Percentiles rank a stretch among this genome's conserved stretches.
Conservation (phyloP, 805 yeast genomes). For the Metschnikowia kunwiensis region DNA sequence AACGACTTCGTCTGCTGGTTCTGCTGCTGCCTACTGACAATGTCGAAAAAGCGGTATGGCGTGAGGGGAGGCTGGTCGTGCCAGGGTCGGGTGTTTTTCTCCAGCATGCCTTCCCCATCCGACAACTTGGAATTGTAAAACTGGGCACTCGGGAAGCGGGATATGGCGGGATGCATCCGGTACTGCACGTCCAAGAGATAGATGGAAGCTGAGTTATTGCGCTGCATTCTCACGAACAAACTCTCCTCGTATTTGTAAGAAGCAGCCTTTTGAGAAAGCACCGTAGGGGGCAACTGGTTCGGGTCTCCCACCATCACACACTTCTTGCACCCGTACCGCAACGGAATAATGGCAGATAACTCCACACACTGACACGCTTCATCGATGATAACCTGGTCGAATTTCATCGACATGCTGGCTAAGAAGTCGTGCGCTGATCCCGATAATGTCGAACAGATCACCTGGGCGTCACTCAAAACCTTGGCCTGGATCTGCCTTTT, state of each 20-base stretch:
- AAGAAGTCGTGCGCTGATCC: slow-evolving; percentile 92
- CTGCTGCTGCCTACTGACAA: slow-evolving; percentile 58
- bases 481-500: slow-evolving; percentile 71
- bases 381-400: slow-evolving; percentile 90
- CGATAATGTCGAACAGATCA: slow-evolving; percentile 87
- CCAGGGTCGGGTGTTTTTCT: slow-evolving; percentile 67
- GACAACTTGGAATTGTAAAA: slow-evolving; percentile 71
- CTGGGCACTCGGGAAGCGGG: slow-evolving; percentile 78
- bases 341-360: slow-evolving; percentile 83
- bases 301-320: slow-evolving; percentile 99
- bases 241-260: slow-evolving; percentile 81
- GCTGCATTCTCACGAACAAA: slow-evolving; percentile 90
- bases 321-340: slow-evolving; percentile 82
- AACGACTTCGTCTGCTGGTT: slow-evolving; percentile 66
- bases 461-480: slow-evolving; percentile 69
- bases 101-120: slow-evolving; percentile 76
- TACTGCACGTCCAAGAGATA: slow-evolving; percentile 85
- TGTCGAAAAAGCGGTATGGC: slow-evolving; percentile 80
- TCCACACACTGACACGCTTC: slow-evolving; percentile 98
- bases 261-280: slow-evolving; percentile 84
- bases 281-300: slow-evolving; percentile 96
- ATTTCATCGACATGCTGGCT: slow-evolving; percentile 67
- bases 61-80: slow-evolving; percentile 54
- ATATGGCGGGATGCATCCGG: slow-evolving; percentile 95
- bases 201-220: slow-evolving; percentile 54